These are phyloP conservation scores for Pleurotus sapidus DNA, from an alignment of 768 basidiomycete genomes.

Conservation along the genomic window DNA sequence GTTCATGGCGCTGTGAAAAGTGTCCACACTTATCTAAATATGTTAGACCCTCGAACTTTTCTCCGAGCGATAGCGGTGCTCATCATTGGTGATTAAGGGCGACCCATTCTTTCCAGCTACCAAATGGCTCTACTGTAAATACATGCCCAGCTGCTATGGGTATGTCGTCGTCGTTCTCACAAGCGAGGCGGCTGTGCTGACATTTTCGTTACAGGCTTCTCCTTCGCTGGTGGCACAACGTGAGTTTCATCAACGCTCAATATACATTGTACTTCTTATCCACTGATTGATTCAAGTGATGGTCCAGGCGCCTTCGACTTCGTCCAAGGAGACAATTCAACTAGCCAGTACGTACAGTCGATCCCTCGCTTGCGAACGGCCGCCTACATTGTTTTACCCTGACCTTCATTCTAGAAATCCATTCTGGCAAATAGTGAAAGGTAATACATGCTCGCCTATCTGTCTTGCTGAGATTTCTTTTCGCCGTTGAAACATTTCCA, in stretches of 20 bases:
- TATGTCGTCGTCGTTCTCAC: constrained; percentile 26
- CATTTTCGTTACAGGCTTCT: constrained; percentile 45
- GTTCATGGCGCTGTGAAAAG: constrained; percentile 63
- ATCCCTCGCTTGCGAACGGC: background rate
- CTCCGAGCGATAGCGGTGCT: background rate
- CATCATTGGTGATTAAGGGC: constrained; percentile 37
- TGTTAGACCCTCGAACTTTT: constrained; percentile 40
- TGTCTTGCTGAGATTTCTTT: constrained; percentile 7
- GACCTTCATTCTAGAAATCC: constrained; percentile 50
- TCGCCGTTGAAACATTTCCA: constrained; percentile 8
- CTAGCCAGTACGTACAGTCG: constrained; percentile 43
- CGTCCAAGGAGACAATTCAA: constrained; percentile 68
- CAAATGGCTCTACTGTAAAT: constrained; percentile 62
- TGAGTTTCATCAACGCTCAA: constrained; percentile 26
- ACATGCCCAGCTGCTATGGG: constrained; percentile 83
- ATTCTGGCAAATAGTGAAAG: constrained; percentile 80
- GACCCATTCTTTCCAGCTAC: constrained; percentile 57
- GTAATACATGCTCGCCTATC: constrained; percentile 19
- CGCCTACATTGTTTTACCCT: constrained; percentile 10
- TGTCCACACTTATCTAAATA: constrained; percentile 69
- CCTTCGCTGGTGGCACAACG: constrained; percentile 83
- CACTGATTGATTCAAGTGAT: constrained; percentile 41
- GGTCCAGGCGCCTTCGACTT: constrained; percentile 82
- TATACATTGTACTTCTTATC: background rate
- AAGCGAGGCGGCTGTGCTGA: constrained; percentile 1